Evolutionary conservation across 768 basidiomycete genomes (phyloP).

Genomic region (Termitomyces sp.): DNA sequence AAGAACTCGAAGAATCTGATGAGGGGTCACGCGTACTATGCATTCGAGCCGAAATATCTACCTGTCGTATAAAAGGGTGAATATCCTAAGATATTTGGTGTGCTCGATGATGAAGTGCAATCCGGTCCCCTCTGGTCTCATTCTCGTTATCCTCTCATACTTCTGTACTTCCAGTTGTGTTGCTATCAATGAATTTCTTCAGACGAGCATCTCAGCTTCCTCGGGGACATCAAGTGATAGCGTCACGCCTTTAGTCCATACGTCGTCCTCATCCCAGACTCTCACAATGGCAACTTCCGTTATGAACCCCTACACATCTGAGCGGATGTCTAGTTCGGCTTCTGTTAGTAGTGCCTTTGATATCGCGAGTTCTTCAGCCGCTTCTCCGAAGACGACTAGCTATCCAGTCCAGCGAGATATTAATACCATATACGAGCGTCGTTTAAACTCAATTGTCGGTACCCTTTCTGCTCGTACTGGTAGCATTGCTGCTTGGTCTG

Average conservation of each 20-base stretch:
- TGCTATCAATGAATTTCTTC: background rate
- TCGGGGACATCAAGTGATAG: background rate
- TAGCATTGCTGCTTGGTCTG: conserved; percentile 13
- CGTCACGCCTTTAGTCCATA: background rate
- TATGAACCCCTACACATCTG: background rate
- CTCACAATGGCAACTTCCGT: background rate
- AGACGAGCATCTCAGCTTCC: background rate
- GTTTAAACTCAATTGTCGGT: conserved; percentile 40
- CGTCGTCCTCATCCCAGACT: background rate
- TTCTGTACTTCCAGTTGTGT: background rate
- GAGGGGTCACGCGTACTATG: background rate
- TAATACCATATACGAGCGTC: conserved; percentile 27
- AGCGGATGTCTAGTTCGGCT: background rate
- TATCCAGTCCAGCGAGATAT: conserved; percentile 25
- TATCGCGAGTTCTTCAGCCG: background rate
- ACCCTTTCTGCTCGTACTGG: conserved; percentile 24
- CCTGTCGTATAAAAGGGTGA: background rate
- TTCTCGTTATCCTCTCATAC: background rate
- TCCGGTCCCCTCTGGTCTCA: background rate
- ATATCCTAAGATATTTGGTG: background rate
- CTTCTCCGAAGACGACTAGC: conserved; percentile 6
- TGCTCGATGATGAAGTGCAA: background rate
- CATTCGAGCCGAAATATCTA: background rate
- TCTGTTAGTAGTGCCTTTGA: background rate
- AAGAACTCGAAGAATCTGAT: background rate